Evolutionary conservation across 257 asterid genomes (phyloP).

Genomic region (Anisodus acutangulus): DNA sequence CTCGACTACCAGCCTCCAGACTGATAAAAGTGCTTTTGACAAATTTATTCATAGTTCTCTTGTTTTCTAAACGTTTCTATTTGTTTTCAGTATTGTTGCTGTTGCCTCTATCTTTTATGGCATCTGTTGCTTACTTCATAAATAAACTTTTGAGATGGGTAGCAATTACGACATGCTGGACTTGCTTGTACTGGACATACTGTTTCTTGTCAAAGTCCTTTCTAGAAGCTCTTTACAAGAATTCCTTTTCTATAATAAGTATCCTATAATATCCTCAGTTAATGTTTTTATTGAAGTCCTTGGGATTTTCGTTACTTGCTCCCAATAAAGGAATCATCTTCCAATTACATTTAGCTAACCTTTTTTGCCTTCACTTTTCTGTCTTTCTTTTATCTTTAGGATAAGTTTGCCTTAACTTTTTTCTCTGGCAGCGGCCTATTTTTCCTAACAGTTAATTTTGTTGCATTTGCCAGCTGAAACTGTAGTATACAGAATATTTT

Average conservation of each 20-base stretch:
- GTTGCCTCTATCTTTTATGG: neutral
- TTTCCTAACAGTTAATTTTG: slow-evolving; percentile 46
- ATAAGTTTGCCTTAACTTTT: neutral
- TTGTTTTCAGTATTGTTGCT: neutral
- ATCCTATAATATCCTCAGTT: neutral
- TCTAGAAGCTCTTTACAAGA: neutral
- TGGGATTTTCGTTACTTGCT: slow-evolving; percentile 1
- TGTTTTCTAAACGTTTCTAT: neutral
- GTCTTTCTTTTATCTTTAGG: neutral
- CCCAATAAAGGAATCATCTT: neutral
- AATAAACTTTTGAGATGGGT: slow-evolving; percentile 9
- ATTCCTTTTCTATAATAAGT: neutral
- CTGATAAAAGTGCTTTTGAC: slow-evolving; percentile 10
- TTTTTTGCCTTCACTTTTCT: neutral
- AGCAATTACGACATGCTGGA: neutral
- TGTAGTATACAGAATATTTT: slow-evolving; percentile 95
- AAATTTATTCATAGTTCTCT: slow-evolving; percentile 4
- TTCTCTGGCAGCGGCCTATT: neutral
- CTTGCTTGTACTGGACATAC: neutral
- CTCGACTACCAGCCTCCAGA: neutral
- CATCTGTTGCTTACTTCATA: slow-evolving; percentile 24
- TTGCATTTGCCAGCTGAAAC: slow-evolving; percentile 94
- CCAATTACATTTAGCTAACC: neutral
- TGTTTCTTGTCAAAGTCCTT: neutral
- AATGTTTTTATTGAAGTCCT: neutral